Percentiles rank a stretch among this genome's conserved stretches.
These are phyloP conservation scores for Arxiozyma slooffiae DNA, from an alignment of 1,139 yeast species.

Conservation along the genomic window DNA sequence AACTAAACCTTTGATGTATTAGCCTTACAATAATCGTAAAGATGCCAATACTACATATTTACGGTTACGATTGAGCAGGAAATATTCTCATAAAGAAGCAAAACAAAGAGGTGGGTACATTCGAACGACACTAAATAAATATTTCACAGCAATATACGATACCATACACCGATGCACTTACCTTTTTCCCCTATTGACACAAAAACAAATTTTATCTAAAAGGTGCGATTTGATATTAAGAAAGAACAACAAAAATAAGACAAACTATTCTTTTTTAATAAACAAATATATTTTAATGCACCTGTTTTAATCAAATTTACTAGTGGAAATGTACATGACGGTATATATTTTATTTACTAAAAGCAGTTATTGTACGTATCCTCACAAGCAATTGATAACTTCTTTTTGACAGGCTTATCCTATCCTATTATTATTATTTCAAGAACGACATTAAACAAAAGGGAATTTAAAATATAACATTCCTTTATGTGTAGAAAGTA, in stretches of 20 bases:
- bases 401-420: no score
- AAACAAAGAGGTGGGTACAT: background rate
- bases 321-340: no score
- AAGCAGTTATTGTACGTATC: background rate
- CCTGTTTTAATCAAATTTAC: background rate
- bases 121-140: background rate
- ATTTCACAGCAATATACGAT: background rate
- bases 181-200: background rate
- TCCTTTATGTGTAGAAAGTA: no score
- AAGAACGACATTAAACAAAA: no score
- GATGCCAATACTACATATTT: background rate
- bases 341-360: background rate
- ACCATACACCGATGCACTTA: background rate
- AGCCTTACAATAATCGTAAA: background rate
- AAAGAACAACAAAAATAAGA: no score
- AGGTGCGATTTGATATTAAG: no score
- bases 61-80: background rate
- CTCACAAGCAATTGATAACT: background rate
- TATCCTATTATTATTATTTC: no score
- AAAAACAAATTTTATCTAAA: background rate
- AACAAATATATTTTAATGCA: background rate
- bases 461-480: no score
- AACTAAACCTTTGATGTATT: background rate
- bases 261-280: no score
- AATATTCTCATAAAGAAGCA: no score